phyloP scores from a whole-genome alignment of 176 grass and related monocot genomes.

The Melocanna baccifera region DNA sequence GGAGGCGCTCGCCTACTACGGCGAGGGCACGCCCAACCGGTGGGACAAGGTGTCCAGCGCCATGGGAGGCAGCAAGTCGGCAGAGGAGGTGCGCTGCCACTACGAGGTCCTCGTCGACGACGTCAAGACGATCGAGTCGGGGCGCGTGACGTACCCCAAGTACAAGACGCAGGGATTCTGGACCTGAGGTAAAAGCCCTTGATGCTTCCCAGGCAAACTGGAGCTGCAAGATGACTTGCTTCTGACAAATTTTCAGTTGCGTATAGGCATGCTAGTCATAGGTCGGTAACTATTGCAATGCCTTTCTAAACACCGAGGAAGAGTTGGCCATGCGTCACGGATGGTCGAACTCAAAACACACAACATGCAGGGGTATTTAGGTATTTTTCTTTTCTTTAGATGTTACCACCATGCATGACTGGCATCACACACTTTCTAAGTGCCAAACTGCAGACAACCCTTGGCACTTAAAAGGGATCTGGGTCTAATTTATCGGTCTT shows the following conservation, averaged over 20 bases:
- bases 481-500: neutral
- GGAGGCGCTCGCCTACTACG: slow-evolving; percentile 66
- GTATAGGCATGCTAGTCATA: neutral
- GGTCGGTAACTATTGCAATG: neutral
- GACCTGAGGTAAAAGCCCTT: slow-evolving; percentile 22
- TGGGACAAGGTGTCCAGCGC: slow-evolving; percentile 85
- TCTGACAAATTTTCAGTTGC: neutral
- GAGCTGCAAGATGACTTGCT: neutral
- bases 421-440: neutral
- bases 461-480: neutral
- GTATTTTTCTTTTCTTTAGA: slow-evolving; percentile 13
- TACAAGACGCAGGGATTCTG: slow-evolving; percentile 60
- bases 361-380: neutral
- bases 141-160: slow-evolving; percentile 46
- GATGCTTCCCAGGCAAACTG: neutral
- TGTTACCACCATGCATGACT: slow-evolving; percentile 19
- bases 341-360: neutral
- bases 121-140: slow-evolving; percentile 53
- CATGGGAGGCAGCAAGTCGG: slow-evolving; percentile 72
- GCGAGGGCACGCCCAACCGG: slow-evolving; percentile 65
- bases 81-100: slow-evolving; percentile 74
- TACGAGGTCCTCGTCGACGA: slow-evolving; percentile 65
- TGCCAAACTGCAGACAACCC: slow-evolving; percentile 11
- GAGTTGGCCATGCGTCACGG: neutral
- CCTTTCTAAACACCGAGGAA: neutral